These are phyloP conservation scores for Sutorius eximius DNA, from an alignment of 1,284 basidiomycete species.

Conservation along the genomic window DNA sequence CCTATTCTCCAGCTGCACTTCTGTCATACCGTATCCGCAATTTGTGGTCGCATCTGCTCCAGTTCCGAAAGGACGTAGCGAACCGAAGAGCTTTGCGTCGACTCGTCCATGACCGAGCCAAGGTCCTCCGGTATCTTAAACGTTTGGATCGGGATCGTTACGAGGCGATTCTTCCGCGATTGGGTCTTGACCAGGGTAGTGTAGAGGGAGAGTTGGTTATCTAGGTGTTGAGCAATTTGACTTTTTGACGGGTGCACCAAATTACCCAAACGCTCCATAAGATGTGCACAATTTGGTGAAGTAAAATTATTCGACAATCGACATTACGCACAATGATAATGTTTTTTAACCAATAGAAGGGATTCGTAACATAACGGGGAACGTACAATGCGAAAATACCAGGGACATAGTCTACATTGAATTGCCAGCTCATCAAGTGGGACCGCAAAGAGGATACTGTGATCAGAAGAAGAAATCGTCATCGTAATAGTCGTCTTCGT, in stretches of 20 bases:
- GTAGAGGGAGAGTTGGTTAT: conserved; percentile 89
- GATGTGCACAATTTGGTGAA: neutral
- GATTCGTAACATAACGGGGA: conserved; percentile 16
- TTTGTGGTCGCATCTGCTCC: conserved; percentile 71
- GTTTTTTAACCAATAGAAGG: conserved; percentile 16
- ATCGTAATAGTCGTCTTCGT: conserved; percentile 23
- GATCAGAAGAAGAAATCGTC: conserved; percentile 21
- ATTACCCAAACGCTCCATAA: too few relatives aligned
- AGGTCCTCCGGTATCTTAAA: conserved; percentile 81
- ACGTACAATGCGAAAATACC: conserved; percentile 22
- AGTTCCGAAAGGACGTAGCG: conserved; percentile 74
- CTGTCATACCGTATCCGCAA: conserved; percentile 86
- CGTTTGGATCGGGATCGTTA: conserved; percentile 69
- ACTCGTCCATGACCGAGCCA: conserved; percentile 83
- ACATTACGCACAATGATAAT: conserved; percentile 15
- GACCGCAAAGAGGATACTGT: neutral
- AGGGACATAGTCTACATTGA: conserved; percentile 24
- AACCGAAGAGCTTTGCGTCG: conserved; percentile 74
- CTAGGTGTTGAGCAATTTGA: conserved; percentile 22
- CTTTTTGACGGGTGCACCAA: neutral
- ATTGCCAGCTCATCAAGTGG: neutral
- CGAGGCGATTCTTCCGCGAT: conserved; percentile 66
- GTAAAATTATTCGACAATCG: neutral
- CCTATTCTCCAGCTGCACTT: conserved; percentile 65
- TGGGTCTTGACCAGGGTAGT: conserved; percentile 76